Base-by-base conservation (phyloP, 441 rosid genomes). In the Arabidopsis lyrata region DNA sequence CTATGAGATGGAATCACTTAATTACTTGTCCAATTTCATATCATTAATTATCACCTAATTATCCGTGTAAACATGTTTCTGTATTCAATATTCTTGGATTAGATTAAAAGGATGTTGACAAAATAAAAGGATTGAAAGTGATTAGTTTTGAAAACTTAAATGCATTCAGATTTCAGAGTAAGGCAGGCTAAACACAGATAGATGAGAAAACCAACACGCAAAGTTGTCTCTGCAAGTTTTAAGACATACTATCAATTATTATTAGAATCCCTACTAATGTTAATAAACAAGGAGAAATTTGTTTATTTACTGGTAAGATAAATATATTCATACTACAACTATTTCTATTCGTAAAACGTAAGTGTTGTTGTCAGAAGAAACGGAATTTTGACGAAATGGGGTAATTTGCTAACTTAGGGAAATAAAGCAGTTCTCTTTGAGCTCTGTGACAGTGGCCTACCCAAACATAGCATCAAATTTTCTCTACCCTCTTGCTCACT, bases 151-250 rank as follows among this genome's bases (percentile, higher is more conserved):
- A 50, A 71, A 50, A 50, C n/a, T n/a, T 48, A 36, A 45, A 18
- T 68, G 64, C 13, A 68, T 61, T 61, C 69, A 61, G 63, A 61
- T 42, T 22, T 38, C 38, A 66, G 11, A 39, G 4, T 11, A 1
- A 58, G 31, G 31, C 14, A 60, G 34, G 68, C 74, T 61, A 75
- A 75, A 68, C 74, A 61, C 50, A 42, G 8, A 53, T 42, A 61
- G 69, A 42, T 54, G 36, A 75, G 58, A 54, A 53, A 68, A 53
- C 74, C 69, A 68, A 75, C 74, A 75, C 78, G 59, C 74, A 68
- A 73, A 45, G 74, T 48, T 62, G 44, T 62, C 74, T 42, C 57
- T 68, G 29, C 74, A 42, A 52, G 18, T 35, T 3, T n/a, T 49
- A 35, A 34, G 45, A 65, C 56, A 63, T 63, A n/a, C n/a, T n/a